These are phyloP conservation scores for Stevia rebaudiana DNA, from an alignment of 140 eudicot genomes.

Conservation along the genomic window DNA sequence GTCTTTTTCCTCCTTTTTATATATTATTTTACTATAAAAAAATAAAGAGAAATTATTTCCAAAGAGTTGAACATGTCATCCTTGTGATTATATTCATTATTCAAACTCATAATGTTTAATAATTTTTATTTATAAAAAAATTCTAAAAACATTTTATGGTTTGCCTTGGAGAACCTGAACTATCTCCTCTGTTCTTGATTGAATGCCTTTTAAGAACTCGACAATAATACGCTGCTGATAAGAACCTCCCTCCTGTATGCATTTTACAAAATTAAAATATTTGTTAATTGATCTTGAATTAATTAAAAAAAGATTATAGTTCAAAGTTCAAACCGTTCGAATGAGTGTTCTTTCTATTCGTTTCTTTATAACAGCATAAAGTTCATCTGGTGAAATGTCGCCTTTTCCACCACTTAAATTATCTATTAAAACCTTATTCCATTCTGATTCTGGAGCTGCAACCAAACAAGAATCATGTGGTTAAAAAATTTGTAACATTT, in stretches of 20 bases:
- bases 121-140: not conserved
- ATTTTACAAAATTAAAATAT: not conserved
- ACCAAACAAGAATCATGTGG: not conserved
- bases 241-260: slow-evolving; percentile 85
- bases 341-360: slow-evolving; percentile 82
- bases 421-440: slow-evolving; percentile 62
- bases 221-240: slow-evolving; percentile 80
- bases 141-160: not conserved
- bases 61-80: slow-evolving; percentile 5
- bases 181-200: slow-evolving; percentile 68
- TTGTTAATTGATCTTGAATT: not conserved
- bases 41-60: not conserved
- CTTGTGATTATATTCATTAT: slow-evolving; percentile 5
- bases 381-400: slow-evolving; percentile 56
- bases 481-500: not conserved
- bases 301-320: slow-evolving; percentile 1
- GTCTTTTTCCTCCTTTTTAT: slow-evolving; percentile 18
- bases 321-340: slow-evolving; percentile 57
- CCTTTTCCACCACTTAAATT: slow-evolving; percentile 70
- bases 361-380: slow-evolving; percentile 71
- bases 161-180: slow-evolving; percentile 52
- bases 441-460: slow-evolving; percentile 86
- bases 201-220: slow-evolving; percentile 81
- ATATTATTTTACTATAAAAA: not conserved
- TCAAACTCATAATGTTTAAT: slow-evolving; percentile 12